Evolutionary conservation across 345 rosid genomes (phyloP).

Genomic region (Citrus inodora): DNA sequence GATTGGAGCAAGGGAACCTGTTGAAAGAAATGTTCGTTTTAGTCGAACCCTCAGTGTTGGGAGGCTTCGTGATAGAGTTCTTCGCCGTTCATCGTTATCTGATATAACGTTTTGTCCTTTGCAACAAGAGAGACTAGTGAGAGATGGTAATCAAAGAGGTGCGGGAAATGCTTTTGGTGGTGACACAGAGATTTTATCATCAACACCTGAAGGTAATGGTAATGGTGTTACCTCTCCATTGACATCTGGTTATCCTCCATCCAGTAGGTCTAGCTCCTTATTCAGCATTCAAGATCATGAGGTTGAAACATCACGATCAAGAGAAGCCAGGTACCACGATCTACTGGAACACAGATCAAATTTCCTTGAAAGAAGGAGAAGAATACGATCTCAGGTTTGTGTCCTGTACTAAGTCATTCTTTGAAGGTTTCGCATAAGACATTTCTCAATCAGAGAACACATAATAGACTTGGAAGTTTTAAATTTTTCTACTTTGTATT

Average conservation of each 20-base stretch:
- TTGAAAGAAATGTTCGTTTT: conserved; percentile 78
- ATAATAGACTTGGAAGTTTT: not conserved
- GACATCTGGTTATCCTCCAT: conserved; percentile 40
- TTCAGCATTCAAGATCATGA: conserved; percentile 56
- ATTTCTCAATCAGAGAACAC: not conserved
- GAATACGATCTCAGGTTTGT: conserved; percentile 95
- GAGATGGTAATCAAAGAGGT: conserved; percentile 39
- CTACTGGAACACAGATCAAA: conserved; percentile 81
- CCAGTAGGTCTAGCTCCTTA: conserved; percentile 46
- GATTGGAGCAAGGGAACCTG: conserved; percentile 55
- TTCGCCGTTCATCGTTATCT: conserved; percentile 68
- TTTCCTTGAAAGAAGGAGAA: conserved; percentile 88
- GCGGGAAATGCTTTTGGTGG: conserved; percentile 32
- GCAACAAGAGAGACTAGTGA: conserved; percentile 45
- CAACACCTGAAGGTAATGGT: conserved; percentile 35
- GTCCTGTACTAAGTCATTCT: not conserved
- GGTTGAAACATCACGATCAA: conserved; percentile 52
- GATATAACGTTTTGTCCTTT: conserved; percentile 52
- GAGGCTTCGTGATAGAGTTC: conserved; percentile 95
- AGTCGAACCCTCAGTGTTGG: conserved; percentile 96
- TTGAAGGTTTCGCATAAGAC: not conserved
- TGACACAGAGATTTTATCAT: conserved; percentile 18
- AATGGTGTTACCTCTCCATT: conserved; percentile 28
- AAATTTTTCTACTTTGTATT: not conserved
- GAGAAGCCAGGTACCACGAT: conserved; percentile 83